Percentiles rank a stretch among this genome's conserved stretches.
Evolutionary conservation across 345 rosid species (phyloP).

Genomic region (Arabidopsis thaliana): TAIR10.1 NC_003071.7:11755001-11755500

Average conservation of each 20-base stretch:
- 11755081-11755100: background rate
- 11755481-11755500: too few relatives aligned
- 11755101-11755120: slow-evolving; percentile 19
- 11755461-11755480: too few relatives aligned
- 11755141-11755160: background rate
- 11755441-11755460: too few relatives aligned
- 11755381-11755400: background rate
- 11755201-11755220: background rate
- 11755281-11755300: slow-evolving; percentile 38
- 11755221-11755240: background rate
- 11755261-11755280: slow-evolving; percentile 11
- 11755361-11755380: too few relatives aligned
- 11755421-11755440: too few relatives aligned
- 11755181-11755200: background rate
- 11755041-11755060: slow-evolving; percentile 21
- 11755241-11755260: slow-evolving; percentile 29
- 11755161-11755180: background rate
- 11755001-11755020: slow-evolving; percentile 12
- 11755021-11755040: slow-evolving; percentile 36
- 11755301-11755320: background rate
- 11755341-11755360: background rate
- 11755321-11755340: slow-evolving; percentile 27
- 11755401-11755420: too few relatives aligned
- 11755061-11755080: slow-evolving; percentile 15
- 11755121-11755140: background rate